A percentile compares a stretch with the other conserved stretches of the same genome.
These are phyloP conservation scores for Teunomyces funiuensis DNA, from an alignment of 805 yeast genomes.

Conservation along the genomic window DNA sequence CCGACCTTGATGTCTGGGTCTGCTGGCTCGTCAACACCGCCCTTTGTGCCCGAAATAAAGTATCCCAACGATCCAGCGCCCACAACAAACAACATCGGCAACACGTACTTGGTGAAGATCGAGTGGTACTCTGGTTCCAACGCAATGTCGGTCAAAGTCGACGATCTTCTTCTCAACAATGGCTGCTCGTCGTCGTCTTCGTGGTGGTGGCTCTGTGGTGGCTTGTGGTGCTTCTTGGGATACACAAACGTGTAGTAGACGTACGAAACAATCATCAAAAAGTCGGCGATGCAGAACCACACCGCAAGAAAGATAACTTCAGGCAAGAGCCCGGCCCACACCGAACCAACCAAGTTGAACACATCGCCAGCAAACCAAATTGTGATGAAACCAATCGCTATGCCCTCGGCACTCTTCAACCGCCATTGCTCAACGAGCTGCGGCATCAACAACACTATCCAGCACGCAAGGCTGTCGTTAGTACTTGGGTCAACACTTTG, in stretches of 20 bases:
- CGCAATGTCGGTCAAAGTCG: conserved; percentile 51
- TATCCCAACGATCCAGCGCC: conserved; percentile 64
- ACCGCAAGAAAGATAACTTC: conserved; percentile 67
- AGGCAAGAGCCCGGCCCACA: conserved; percentile 70
- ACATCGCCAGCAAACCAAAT: conserved; percentile 76
- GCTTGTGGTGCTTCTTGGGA: conserved; percentile 37
- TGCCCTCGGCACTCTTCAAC: conserved; percentile 71
- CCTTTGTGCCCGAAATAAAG: conserved; percentile 43
- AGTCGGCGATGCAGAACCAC: conserved; percentile 77
- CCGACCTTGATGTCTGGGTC: conserved; percentile 38
- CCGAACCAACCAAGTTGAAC: conserved; percentile 62
- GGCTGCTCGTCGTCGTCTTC: conserved; percentile 20
- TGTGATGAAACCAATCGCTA: conserved; percentile 62
- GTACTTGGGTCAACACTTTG: not conserved
- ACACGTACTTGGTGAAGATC: conserved; percentile 47
- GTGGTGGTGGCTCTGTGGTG: conserved; percentile 10
- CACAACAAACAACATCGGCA: conserved; percentile 63
- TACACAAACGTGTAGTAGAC: conserved; percentile 53
- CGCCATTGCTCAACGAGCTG: conserved; percentile 82
- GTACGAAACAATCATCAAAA: conserved; percentile 55
- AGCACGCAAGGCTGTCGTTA: conserved; percentile 59
- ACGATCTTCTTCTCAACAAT: conserved; percentile 48
- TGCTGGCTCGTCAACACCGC: conserved; percentile 19
- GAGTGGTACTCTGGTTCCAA: conserved; percentile 48
- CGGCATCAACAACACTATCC: conserved; percentile 75